Percentiles rank a stretch among this genome's conserved stretches.
Evolutionary conservation across 352 stramenopile genomes (phyloP).

Genomic region (Phytophthora rubi): DNA sequence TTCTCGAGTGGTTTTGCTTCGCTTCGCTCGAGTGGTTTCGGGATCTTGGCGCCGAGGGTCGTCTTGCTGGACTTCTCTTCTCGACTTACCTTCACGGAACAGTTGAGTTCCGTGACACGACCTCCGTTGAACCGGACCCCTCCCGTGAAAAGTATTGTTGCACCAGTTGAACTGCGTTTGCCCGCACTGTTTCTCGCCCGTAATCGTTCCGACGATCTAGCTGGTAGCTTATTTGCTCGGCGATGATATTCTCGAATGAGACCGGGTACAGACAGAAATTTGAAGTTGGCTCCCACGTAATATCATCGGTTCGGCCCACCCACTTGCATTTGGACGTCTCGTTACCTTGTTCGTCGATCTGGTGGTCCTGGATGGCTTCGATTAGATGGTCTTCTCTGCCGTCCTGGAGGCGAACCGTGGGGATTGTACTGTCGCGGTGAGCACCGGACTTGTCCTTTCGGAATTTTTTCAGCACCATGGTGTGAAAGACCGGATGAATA

Average conservation of each 20-base stretch:
- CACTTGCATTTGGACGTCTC: slow-evolving; percentile 13
- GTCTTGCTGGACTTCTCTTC: too few relatives aligned
- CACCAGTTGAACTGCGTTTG: not conserved
- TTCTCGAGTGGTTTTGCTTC: too few relatives aligned
- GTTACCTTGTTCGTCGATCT: not conserved
- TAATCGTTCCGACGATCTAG: not conserved
- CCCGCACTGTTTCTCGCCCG: not conserved
- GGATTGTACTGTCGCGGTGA: too few relatives aligned
- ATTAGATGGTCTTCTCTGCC: slow-evolving; percentile 6
- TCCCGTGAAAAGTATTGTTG: too few relatives aligned
- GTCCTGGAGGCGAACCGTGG: slow-evolving; percentile 6
- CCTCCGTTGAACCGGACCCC: too few relatives aligned
- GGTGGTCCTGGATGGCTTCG: not conserved
- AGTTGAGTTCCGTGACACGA: too few relatives aligned
- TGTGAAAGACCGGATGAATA: too few relatives aligned
- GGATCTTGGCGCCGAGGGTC: too few relatives aligned
- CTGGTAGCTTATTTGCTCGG: not conserved
- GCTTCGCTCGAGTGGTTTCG: too few relatives aligned
- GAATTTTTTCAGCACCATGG: too few relatives aligned
- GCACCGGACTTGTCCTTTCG: too few relatives aligned
- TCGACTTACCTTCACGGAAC: too few relatives aligned
- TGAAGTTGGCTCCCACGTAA: slow-evolving; percentile 7
- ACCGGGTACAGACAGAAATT: slow-evolving; percentile 12
- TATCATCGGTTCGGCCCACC: slow-evolving; percentile 5
- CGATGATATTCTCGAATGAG: slow-evolving; percentile 10